Evolutionary conservation across 2,329 filamentous ascomycete genomes (phyloP).

Genomic region (Alternaria arborescens): DNA sequence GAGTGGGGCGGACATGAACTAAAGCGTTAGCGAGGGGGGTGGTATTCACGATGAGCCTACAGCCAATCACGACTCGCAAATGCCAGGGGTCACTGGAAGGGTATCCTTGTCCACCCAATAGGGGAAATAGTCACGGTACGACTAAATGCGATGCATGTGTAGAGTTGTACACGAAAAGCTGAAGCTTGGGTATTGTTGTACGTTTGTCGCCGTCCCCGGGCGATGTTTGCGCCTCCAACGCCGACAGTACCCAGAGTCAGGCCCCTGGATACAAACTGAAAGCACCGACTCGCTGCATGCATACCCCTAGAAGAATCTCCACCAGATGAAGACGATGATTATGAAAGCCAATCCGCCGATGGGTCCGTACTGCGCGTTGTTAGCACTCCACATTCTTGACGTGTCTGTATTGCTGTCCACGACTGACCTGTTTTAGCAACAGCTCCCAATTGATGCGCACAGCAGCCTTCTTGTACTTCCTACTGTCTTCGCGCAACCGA

Average conservation of each 20-base stretch:
- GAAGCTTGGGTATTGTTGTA: slow-evolving; percentile 31
- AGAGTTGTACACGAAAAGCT: slow-evolving; percentile 8
- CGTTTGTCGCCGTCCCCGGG: slow-evolving; percentile 7
- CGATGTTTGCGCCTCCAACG: slow-evolving; percentile 17
- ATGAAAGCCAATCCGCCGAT: slow-evolving; percentile 83
- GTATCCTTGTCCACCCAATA: background rate
- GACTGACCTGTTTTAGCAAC: slow-evolving; percentile 80
- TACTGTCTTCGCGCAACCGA: slow-evolving; percentile 87
- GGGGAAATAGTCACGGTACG: background rate
- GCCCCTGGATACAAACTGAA: background rate
- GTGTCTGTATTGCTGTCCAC: background rate
- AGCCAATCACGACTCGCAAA: slow-evolving; percentile 5
- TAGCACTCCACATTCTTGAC: slow-evolving; percentile 14
- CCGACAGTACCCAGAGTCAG: slow-evolving; percentile 6
- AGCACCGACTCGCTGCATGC: background rate
- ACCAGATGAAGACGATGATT: slow-evolving; percentile 86
- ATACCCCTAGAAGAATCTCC: slow-evolving; percentile 81
- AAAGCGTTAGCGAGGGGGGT: slow-evolving; percentile 14
- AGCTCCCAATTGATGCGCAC: slow-evolving; percentile 98
- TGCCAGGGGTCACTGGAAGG: background rate
- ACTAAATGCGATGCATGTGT: background rate
- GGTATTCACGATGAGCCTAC: background rate
- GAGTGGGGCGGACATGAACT: slow-evolving; percentile 14
- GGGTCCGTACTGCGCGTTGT: slow-evolving; percentile 75
- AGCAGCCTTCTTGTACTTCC: slow-evolving; percentile 91